Evolutionary conservation across 73 alveolate species (phyloP), one percentile per base, ranked within the genome.

Genomic region (Breviolum minutum): DNA sequence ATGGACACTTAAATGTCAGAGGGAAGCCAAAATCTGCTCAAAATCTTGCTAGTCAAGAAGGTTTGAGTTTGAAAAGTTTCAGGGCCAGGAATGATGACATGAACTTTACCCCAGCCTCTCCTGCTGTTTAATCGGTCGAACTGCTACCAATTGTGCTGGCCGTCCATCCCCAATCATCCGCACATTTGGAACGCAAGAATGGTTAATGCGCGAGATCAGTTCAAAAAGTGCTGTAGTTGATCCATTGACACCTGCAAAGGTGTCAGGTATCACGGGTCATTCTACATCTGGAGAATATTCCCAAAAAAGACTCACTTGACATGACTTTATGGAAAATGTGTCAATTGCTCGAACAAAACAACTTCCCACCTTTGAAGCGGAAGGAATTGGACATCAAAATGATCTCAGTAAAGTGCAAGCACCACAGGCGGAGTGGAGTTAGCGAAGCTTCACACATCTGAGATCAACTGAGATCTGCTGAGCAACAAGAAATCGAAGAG

Each of bases 381-480:
- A 92, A 92, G 69, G 69, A 92, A 84, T 92, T 92, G 81, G 98
- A 92, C 98, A 92, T 76, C 79, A 92, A 69, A n/a, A 92, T 60
- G 69, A 61, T 24, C 98, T 92, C 27, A 48, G 86, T 27, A 27
- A 29, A 77, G n/a, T n/a, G 27, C 61, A 20, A 60, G 60, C 61
- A 19, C 17, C 17, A 84, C 61, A 13, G 20, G 71, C n/a, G n/a
- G n/a, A n/a, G n/a, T n/a, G n/a, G n/a, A n/a, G n/a, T n/a, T n/a
- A n/a, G n/a, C n/a, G n/a, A n/a, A n/a, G n/a, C n/a, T 27, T 84
- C 24, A 14, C 19, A 22, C 74, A 10, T 63, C 13, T 63, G 20
- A 48, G n/a, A n/a, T n/a, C 73, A 14, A 64, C 61, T 61, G 79
- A 14, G 24, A 24, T 17, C 9, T 24, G 54, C 96, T 69, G 63